Percentiles rank a stretch among this genome's conserved stretches.
phyloP scores from a whole-genome alignment of 495 filamentous ascomycete species.

The Penicillium dipodomyicola region DNA sequence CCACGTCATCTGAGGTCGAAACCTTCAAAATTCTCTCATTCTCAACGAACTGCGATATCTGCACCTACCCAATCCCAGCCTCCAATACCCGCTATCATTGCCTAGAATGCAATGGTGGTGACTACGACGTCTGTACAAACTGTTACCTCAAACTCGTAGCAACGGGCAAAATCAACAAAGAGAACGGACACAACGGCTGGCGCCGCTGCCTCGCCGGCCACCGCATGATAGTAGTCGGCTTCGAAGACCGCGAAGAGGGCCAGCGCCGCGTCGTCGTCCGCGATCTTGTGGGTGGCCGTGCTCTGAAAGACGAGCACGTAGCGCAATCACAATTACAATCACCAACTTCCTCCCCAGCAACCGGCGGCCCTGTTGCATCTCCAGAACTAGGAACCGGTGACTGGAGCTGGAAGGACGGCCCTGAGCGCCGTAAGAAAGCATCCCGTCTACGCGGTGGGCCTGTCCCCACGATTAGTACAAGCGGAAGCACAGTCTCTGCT shows the following conservation, averaged over 20 bases:
- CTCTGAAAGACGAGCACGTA: constrained; percentile 54
- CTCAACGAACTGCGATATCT: constrained; percentile 70
- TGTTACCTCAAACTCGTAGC: constrained; percentile 70
- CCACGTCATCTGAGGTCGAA: constrained; percentile 37
- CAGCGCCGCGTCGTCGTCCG: constrained; percentile 57
- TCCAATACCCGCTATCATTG: constrained; percentile 74
- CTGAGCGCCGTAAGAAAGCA: constrained; percentile 48
- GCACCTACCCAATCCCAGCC: constrained; percentile 66
- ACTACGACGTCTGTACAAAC: constrained; percentile 76
- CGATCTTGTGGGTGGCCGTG: constrained; percentile 72
- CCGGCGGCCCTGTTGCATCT: constrained; percentile 19
- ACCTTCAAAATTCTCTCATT: constrained; percentile 60
- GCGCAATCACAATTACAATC: constrained; percentile 1
- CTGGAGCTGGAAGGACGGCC: constrained; percentile 53
- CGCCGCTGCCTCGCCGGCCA: constrained; percentile 75
- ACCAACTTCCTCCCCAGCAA: constrained; percentile 18
- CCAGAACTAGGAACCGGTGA: constrained; percentile 34
- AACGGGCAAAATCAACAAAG: constrained; percentile 59
- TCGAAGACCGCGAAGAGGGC: constrained; percentile 57
- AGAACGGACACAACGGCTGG: constrained; percentile 79
- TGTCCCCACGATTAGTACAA: not conserved
- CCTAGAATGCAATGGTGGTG: constrained; percentile 61
- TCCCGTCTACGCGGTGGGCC: constrained; percentile 34
- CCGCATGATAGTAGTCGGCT: constrained; percentile 78
- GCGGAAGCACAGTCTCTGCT: constrained; percentile 8